Conservation (phyloP, 192 early-diverging fungal genomes). For the Ambispora gerdemannii region DNA sequence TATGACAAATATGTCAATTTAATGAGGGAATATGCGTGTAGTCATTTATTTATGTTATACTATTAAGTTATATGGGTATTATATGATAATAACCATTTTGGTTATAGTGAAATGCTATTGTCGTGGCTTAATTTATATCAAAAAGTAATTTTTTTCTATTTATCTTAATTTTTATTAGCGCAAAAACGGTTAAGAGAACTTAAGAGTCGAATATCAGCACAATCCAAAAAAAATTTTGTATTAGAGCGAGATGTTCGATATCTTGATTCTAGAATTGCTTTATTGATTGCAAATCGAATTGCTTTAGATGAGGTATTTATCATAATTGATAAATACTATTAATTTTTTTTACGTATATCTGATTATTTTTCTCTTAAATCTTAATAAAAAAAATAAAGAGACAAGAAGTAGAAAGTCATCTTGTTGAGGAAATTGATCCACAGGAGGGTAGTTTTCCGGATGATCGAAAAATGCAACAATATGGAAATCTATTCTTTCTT, state of each 20-base stretch:
- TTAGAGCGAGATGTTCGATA: constrained; percentile 91
- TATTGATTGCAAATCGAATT: constrained; percentile 93
- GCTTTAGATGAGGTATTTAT: constrained; percentile 75
- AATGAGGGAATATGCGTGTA: no score
- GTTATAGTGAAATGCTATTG: no score
- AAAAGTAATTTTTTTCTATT: no score
- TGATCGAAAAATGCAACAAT: constrained; percentile 78
- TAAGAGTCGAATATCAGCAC: constrained; percentile 85
- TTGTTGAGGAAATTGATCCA: constrained; percentile 64
- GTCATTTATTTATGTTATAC: no score
- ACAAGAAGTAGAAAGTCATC: constrained; percentile 67
- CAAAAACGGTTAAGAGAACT: constrained; percentile 81
- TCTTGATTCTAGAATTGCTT: constrained; percentile 85
- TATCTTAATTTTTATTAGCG: constrained; percentile 51
- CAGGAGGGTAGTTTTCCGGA: constrained; percentile 60
- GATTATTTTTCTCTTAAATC: constrained; percentile 15
- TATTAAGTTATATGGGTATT: no score
- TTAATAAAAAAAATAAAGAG: constrained; percentile 45
- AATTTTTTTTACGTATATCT: background rate
- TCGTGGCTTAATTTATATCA: no score
- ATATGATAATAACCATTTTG: no score
- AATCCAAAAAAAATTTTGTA: constrained; percentile 94
- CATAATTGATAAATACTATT: background rate
- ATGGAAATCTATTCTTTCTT: constrained; percentile 90
- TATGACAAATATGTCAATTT: no score